Evolutionary conservation across 2,329 filamentous ascomycete species (phyloP).

Genomic region (Acrocalymma vagum): DNA sequence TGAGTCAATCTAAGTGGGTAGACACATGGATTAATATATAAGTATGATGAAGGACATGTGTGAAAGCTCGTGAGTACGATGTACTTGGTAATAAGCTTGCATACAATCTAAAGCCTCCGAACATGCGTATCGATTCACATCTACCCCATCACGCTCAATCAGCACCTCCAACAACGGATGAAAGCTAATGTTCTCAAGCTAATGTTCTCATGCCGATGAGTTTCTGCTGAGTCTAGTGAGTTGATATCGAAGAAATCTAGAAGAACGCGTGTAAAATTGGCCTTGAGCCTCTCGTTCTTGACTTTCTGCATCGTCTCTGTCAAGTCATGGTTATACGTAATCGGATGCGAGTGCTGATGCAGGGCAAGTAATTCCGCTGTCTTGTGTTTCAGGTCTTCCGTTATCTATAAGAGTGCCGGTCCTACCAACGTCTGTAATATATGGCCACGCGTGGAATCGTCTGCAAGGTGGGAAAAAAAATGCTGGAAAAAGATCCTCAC

Average conservation of each 20-base stretch:
- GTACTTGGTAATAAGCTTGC: constrained; percentile 58
- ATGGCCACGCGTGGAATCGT: constrained; percentile 4
- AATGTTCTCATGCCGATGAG: neutral
- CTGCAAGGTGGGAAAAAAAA: constrained; percentile 5
- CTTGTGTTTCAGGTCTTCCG: constrained; percentile 5
- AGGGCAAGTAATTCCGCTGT: constrained; percentile 4
- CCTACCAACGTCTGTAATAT: constrained; percentile 5
- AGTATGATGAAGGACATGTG: too few relatives aligned
- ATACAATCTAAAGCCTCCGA: constrained; percentile 35
- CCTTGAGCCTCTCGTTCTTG: constrained; percentile 23
- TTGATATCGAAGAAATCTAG: neutral
- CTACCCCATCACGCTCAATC: constrained; percentile 28
- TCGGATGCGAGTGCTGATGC: constrained; percentile 38
- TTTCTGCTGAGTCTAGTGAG: too few relatives aligned
- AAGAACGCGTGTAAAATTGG: constrained; percentile 30
- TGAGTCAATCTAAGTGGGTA: too few relatives aligned
- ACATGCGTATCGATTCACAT: constrained; percentile 50
- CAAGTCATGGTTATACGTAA: constrained; percentile 52
- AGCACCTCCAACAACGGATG: constrained; percentile 9
- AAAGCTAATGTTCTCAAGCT: neutral
- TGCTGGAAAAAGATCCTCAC: constrained; percentile 22
- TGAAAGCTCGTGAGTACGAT: too few relatives aligned
- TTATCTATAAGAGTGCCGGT: constrained; percentile 9
- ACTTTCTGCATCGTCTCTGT: constrained; percentile 45
- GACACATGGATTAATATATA: too few relatives aligned